Evolutionary conservation across 2,329 filamentous ascomycete genomes (phyloP).

Genomic region (Colletotrichum abscissum): DNA sequence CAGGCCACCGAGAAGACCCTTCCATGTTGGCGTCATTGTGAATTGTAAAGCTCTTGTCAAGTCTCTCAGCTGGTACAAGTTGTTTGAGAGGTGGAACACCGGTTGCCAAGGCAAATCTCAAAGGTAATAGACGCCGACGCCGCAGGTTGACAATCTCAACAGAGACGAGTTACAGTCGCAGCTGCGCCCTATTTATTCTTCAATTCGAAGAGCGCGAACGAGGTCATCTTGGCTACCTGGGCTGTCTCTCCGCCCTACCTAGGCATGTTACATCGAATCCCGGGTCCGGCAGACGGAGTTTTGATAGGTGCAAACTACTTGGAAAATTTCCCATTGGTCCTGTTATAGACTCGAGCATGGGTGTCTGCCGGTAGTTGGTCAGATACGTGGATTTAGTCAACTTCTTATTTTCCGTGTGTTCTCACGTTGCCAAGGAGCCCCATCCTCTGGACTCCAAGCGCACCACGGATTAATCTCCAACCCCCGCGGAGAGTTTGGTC

Average conservation of each 20-base stretch:
- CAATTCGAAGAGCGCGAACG: too few relatives aligned
- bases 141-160: not conserved
- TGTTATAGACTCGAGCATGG: not conserved
- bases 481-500: not conserved
- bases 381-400: not conserved
- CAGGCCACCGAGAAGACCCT: slow-evolving; percentile 38
- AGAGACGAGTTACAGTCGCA: not conserved
- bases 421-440: not conserved
- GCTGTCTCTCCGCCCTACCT: not conserved
- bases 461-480: slow-evolving; percentile 32
- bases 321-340: not conserved
- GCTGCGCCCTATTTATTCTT: not conserved
- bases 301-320: not conserved
- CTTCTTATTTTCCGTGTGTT: not conserved
- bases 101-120: not conserved
- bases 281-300: not conserved
- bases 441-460: slow-evolving; percentile 1
- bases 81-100: not conserved
- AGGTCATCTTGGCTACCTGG: not conserved
- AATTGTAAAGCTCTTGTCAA: not conserved
- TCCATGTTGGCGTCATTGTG: slow-evolving; percentile 36
- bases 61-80: not conserved
- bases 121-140: not conserved
- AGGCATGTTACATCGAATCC: not conserved
- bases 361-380: not conserved